These are phyloP conservation scores for Amanita pseudoporphyria DNA, from an alignment of 768 basidiomycete genomes.

Conservation along the genomic window DNA sequence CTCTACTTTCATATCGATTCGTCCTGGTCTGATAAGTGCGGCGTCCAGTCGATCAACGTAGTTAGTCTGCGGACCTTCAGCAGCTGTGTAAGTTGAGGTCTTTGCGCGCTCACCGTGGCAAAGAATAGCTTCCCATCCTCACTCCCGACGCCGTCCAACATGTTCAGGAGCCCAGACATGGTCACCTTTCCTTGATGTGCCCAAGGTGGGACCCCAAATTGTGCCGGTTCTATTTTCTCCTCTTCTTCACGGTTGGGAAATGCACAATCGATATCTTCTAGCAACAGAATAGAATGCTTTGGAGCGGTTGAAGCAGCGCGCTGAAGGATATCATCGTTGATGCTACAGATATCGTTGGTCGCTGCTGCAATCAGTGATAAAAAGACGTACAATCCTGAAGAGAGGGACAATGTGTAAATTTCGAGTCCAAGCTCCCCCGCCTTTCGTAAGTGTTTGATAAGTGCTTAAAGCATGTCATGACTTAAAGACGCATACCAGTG, in stretches of 20 bases:
- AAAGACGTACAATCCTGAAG: slow-evolving; percentile 31
- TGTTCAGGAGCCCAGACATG: slow-evolving; percentile 46
- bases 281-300: no score
- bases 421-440: slow-evolving; percentile 68
- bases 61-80: slow-evolving; percentile 57
- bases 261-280: no score
- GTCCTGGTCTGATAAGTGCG: slow-evolving; percentile 48
- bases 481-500: slow-evolving; percentile 23
- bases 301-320: slow-evolving; percentile 33
- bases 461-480: neutral
- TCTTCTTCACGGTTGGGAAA: no score
- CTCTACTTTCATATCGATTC: no score
- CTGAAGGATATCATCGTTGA: slow-evolving; percentile 41
- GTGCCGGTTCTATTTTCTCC: slow-evolving; percentile 21
- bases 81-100: no score
- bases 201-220: no score
- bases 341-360: slow-evolving; percentile 19
- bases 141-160: slow-evolving; percentile 50
- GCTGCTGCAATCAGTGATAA: neutral
- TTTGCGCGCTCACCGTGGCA: no score
- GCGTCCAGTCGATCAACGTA: slow-evolving; percentile 44
- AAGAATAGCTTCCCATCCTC: no score
- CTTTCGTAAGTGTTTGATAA: slow-evolving; percentile 14
- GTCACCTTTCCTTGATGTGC: no score
- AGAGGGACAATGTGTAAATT: slow-evolving; percentile 58